Evolutionary conservation across 2,329 filamentous ascomycete species (phyloP), one percentile per base, ranked within the genome.

Genomic region (Delphinella strobiligena): DNA sequence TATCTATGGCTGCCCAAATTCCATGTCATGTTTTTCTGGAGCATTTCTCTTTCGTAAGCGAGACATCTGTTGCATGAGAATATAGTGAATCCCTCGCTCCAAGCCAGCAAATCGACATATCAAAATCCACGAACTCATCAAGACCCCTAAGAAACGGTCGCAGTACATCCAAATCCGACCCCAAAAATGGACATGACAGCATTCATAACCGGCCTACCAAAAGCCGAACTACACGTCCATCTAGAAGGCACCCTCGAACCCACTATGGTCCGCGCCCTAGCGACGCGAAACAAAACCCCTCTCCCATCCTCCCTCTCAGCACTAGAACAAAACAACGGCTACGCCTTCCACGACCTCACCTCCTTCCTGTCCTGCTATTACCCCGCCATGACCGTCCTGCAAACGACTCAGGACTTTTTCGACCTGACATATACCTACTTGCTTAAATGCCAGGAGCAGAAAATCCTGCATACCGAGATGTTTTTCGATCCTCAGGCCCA

Each of bases 401-500:
- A 22, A n/a, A 37, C 35, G 34, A 30, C 30, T 17, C 15, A 34
- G 4, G 40, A 42, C 31, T 38, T 42, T 12, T 19, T 34, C 10
- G 35, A 42, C 5, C 30, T 42, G 17, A 32, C 4, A 8, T 42
- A 38, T 24, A 18, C 11, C 30, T 42, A 42, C 31, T 31, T 42
- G 5, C 11, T 10, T 11, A 37, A 34, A 34, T 34, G 30, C 22
- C 30, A 34, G 9, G 22, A 19, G 12, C 40, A 42, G 18, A 34
- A 31, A n/a, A 34, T 42, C 15, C 17, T 22, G 30, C 40, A 42
- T 35, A 38, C 41, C 15, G 44, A 46, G 31, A 41, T 44, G 9
- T 46, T 46, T 36, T 46, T 46, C 36, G 44, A 46, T 27, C 44
- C 44, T 7, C 44, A 46, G 27, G 44, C 44, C 2, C 44, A 46